A percentile compares a stretch with the other conserved stretches of the same genome.
Evolutionary conservation across 768 basidiomycete genomes (phyloP).

Genomic region (Suillus clintonianus): DNA sequence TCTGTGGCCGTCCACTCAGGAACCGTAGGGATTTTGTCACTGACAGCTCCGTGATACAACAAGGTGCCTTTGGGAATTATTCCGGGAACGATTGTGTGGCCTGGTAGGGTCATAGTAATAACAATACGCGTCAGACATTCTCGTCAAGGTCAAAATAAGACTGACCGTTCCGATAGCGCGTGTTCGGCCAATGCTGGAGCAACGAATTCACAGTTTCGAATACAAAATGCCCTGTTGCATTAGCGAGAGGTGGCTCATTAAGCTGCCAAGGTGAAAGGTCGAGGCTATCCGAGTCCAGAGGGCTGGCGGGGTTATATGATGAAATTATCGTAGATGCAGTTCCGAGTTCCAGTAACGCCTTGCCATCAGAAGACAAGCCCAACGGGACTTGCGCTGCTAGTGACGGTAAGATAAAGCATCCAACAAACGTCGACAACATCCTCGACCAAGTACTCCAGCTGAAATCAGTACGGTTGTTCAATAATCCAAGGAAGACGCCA

Average conservation of each 20-base stretch:
- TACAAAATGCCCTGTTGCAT: slow-evolving; percentile 31
- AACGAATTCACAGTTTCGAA: slow-evolving; percentile 35
- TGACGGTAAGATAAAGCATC: background rate
- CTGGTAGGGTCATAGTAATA: background rate
- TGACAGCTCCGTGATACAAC: slow-evolving; percentile 15
- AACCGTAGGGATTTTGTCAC: slow-evolving; percentile 23
- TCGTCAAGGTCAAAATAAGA: background rate
- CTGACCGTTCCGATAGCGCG: slow-evolving; percentile 47
- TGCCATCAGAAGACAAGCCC: background rate
- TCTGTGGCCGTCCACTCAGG: slow-evolving; percentile 40
- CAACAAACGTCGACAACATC: background rate
- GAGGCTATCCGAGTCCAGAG: background rate
- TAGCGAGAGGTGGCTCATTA: slow-evolving; percentile 19
- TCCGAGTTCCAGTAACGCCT: background rate
- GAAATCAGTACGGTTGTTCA: too few relatives aligned
- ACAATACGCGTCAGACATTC: background rate
- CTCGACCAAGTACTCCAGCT: background rate
- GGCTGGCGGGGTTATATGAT: background rate
- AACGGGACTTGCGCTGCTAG: background rate
- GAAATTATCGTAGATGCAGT: background rate
- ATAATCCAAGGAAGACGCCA: too few relatives aligned
- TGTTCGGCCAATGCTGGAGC: slow-evolving; percentile 48
- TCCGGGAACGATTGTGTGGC: slow-evolving; percentile 7
- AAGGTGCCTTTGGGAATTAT: slow-evolving; percentile 9
- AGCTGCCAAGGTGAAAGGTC: slow-evolving; percentile 22